These are phyloP conservation scores for Penicillium freii DNA, from an alignment of 2,329 filamentous ascomycete genomes.

Conservation along the genomic window DNA sequence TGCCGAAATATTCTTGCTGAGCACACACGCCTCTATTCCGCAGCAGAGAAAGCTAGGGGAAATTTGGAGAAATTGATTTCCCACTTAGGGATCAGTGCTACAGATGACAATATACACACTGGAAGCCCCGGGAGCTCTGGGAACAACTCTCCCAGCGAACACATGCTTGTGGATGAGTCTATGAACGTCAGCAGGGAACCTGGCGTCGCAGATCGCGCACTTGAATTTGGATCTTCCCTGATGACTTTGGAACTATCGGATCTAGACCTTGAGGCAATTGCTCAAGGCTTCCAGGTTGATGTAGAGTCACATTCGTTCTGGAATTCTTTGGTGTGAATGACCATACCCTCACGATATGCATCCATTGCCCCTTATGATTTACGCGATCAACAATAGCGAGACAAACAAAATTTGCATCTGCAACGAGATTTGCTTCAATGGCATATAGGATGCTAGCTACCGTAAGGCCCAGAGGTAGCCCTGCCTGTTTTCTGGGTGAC, in stretches of 20 bases:
- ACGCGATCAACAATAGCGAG: background rate
- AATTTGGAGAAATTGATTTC: slow-evolving; percentile 22
- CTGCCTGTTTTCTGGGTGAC: background rate
- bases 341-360: background rate
- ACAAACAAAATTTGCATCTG: background rate
- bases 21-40: slow-evolving; percentile 22
- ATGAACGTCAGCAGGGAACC: background rate
- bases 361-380: background rate
- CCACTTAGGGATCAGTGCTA: slow-evolving; percentile 18
- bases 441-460: background rate
- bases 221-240: slow-evolving; percentile 12
- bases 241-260: slow-evolving; percentile 24
- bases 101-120: background rate
- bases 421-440: background rate
- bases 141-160: background rate
- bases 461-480: background rate
- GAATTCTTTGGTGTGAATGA: slow-evolving; percentile 18
- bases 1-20: slow-evolving; percentile 22
- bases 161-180: background rate
- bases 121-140: background rate
- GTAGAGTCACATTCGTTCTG: slow-evolving; percentile 22
- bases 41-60: slow-evolving; percentile 24
- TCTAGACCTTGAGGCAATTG: slow-evolving; percentile 29
- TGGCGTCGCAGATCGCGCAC: background rate
- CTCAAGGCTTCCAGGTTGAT: slow-evolving; percentile 28